These are phyloP conservation scores for Ceratocystis destructans DNA, from an alignment of 2,329 filamentous ascomycete genomes.

Conservation along the genomic window DNA sequence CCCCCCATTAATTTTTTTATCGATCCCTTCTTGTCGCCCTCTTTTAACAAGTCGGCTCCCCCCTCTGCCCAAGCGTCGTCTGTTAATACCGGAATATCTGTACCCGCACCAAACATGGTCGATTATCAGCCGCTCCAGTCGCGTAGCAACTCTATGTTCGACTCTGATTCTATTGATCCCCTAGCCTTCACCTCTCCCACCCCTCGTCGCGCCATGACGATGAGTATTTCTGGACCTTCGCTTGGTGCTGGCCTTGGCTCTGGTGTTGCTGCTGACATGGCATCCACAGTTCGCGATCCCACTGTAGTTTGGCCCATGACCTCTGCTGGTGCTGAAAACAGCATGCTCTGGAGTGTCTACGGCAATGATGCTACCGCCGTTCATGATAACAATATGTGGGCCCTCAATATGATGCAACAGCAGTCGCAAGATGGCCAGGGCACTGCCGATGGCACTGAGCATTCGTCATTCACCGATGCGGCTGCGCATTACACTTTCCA, in stretches of 20 bases:
- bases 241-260: neutral
- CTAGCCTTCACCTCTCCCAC: neutral
- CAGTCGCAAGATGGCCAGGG: neutral
- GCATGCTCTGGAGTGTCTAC: neutral
- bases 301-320: neutral
- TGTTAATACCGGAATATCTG: neutral
- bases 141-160: neutral
- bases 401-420: neutral
- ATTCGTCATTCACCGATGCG: neutral
- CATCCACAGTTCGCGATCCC: neutral
- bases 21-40: neutral
- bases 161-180: neutral
- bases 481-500: neutral
- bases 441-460: neutral
- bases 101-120: neutral
- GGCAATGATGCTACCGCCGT: neutral
- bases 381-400: neutral
- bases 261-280: neutral
- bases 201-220: neutral
- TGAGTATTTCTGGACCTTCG: neutral
- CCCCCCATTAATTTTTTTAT: neutral
- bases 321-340: neutral
- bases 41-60: neutral
- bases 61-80: neutral
- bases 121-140: neutral